Base-by-base conservation (phyloP, 139 green algal genomes). In the Raphidocelis subcapitata region DNA sequence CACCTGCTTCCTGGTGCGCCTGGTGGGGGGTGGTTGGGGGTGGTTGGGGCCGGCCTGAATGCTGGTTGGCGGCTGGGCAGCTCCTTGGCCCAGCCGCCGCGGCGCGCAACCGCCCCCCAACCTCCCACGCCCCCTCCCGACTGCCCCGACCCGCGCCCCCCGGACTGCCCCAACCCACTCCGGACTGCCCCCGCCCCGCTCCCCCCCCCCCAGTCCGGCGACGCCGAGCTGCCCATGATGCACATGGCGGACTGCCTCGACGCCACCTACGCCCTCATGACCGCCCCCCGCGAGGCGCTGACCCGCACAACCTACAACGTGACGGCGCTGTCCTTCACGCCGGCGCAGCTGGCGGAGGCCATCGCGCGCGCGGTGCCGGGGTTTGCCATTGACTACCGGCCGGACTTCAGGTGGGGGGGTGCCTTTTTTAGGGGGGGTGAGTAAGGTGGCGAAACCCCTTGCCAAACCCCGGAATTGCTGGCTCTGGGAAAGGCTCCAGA, bases 161-260 rank as follows among this genome's bases (percentile, higher is more conserved):
- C 23, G 20, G 5, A 14, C 54, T 61, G 23, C 23, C 24, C 23
- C 54, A 61, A 14, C 24, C 5, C 10, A 14, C 54, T 28, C 23
- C 15, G 15, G 47, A 55, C 15, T 55, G 54, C 20, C 12, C 5
- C 54, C 24, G 10, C 23, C 5, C 23, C 10, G 15, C 24, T 61
- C 20, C 54, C 24, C 4, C n/a, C 35, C 26, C 33, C 33, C 59
- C 79, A 84, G 72, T 66, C 49, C 1, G n/a, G 67, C 33, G 81
- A 92, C 54, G 78, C 82, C 5, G 66, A 67, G 24, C 79, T 89
- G 23, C 83, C 87, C 1, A 88, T 87, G 74, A 86, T 88, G 78
- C 88, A 87, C 84, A 91, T 91, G 80, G 70, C 73, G 20, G 82
- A 89, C 80, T 90, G 81, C 77, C 73, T 89, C 59, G 67, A 82